A percentile compares a stretch with the other conserved stretches of the same genome.
These are phyloP conservation scores for Taphrina pruni DNA, from an alignment of 1,139 yeast genomes.

Conservation along the genomic window DNA sequence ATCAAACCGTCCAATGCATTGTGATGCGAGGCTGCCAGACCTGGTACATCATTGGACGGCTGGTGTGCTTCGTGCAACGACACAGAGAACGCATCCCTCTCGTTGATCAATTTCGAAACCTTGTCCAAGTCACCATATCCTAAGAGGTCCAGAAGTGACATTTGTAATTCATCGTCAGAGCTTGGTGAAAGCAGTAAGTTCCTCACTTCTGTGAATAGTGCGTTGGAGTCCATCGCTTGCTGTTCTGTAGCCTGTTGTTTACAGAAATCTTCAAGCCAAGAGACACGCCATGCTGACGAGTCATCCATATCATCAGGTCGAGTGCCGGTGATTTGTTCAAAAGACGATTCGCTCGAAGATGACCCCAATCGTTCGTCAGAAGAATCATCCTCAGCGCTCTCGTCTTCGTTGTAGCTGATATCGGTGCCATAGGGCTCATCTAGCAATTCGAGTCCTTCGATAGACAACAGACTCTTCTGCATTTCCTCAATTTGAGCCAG, in stretches of 20 bases:
- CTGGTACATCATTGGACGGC: slow-evolving; percentile 16
- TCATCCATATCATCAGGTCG: background rate
- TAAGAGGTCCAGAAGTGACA: slow-evolving; percentile 71
- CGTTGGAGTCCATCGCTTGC: slow-evolving; percentile 19
- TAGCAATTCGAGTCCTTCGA: too few relatives aligned
- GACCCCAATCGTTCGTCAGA: background rate
- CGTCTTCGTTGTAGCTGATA: slow-evolving; percentile 13
- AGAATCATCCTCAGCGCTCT: background rate
- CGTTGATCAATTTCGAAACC: slow-evolving; percentile 67
- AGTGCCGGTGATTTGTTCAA: background rate
- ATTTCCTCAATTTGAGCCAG: slow-evolving; percentile 12
- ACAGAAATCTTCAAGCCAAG: slow-evolving; percentile 30
- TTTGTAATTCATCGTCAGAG: slow-evolving; percentile 67
- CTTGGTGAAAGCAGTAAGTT: slow-evolving; percentile 8
- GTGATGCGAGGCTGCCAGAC: slow-evolving; percentile 4
- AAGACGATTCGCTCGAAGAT: slow-evolving; percentile 4
- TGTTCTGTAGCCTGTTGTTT: slow-evolving; percentile 14
- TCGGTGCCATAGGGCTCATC: slow-evolving; percentile 9
- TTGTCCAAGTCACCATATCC: slow-evolving; percentile 87
- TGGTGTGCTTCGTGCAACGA: slow-evolving; percentile 48
- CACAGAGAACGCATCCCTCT: slow-evolving; percentile 51
- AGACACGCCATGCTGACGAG: background rate
- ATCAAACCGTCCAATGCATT: slow-evolving; percentile 27
- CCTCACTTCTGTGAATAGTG: slow-evolving; percentile 15
- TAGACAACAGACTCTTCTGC: background rate